Evolutionary conservation across 2,329 filamentous ascomycete species (phyloP).

Genomic region (Penicillium sp.): DNA sequence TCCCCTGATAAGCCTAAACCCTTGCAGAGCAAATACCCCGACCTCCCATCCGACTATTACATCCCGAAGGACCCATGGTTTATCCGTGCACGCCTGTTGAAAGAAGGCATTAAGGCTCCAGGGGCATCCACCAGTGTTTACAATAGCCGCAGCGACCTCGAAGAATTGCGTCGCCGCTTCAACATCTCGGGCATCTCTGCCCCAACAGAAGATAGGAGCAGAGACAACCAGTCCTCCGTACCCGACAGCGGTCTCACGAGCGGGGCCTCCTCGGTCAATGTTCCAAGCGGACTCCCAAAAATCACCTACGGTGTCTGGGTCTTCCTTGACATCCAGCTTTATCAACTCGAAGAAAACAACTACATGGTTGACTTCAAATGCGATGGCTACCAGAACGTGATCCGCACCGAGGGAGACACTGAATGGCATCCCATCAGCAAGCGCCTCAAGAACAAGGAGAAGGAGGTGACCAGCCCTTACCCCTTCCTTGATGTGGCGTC

Average conservation of each 20-base stretch:
- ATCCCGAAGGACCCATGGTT: slow-evolving; percentile 95
- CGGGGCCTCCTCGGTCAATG: slow-evolving; percentile 37
- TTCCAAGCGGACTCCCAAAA: slow-evolving; percentile 35
- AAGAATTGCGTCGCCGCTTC: slow-evolving; percentile 40
- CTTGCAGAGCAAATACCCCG: slow-evolving; percentile 44
- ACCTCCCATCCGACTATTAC: slow-evolving; percentile 61
- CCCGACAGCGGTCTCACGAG: slow-evolving; percentile 32
- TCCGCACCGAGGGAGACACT: slow-evolving; percentile 47
- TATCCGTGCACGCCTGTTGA: slow-evolving; percentile 84
- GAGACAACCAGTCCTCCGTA: slow-evolving; percentile 22
- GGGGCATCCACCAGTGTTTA: slow-evolving; percentile 38
- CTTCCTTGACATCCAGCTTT: slow-evolving; percentile 93
- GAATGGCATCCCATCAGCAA: slow-evolving; percentile 51
- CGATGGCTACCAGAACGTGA: slow-evolving; percentile 90
- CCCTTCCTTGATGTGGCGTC: slow-evolving; percentile 94
- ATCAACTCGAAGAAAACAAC: slow-evolving; percentile 86
- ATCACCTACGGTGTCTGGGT: slow-evolving; percentile 74
- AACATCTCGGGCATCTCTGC: slow-evolving; percentile 33
- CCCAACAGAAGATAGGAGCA: slow-evolving; percentile 31
- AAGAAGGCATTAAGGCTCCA: slow-evolving; percentile 67
- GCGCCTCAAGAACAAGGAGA: slow-evolving; percentile 67
- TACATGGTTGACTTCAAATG: slow-evolving; percentile 99
- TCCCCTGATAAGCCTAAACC: slow-evolving; percentile 36
- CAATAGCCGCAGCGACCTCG: slow-evolving; percentile 41
- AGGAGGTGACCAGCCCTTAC: slow-evolving; percentile 92